Conservation (phyloP, 345 rosid species). For the Linum usitatissimum region DNA sequence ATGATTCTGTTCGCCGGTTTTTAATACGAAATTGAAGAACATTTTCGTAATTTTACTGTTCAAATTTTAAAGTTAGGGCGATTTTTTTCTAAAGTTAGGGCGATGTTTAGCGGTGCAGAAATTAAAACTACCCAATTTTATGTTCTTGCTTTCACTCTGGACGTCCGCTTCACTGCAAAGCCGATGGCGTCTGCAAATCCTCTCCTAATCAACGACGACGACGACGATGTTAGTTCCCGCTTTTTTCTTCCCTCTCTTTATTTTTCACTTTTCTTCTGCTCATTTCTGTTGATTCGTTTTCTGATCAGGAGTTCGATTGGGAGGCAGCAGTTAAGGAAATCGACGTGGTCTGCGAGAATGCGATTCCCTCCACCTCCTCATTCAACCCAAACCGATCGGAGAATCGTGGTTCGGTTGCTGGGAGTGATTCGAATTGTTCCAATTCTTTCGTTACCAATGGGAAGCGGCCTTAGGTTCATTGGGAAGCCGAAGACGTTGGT, state of each 20-base stretch:
- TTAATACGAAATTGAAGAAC: too few species aligned
- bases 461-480: slow-evolving; percentile 32
- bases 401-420: not conserved
- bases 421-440: not conserved
- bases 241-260: not conserved
- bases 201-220: slow-evolving; percentile 25
- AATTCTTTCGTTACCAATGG: not conserved
- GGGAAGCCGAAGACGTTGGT: slow-evolving; percentile 15
- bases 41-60: too few species aligned
- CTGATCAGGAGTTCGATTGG: slow-evolving; percentile 65
- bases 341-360: slow-evolving; percentile 47
- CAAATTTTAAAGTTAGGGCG: too few species aligned
- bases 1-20: too few species aligned
- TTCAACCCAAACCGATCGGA: not conserved
- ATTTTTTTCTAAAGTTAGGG: too few species aligned
- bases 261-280: not conserved
- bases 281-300: not conserved
- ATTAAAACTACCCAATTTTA: not conserved
- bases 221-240: slow-evolving; percentile 34
- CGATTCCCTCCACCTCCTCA: slow-evolving; percentile 23
- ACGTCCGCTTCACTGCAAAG: not conserved
- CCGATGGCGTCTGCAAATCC: slow-evolving; percentile 31
- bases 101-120: too few species aligned
- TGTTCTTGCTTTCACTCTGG: not conserved
- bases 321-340: slow-evolving; percentile 87